These are phyloP conservation scores for Corallochytrium limacisporum DNA, from an alignment of 78 protist species.

Conservation along the genomic window DNA sequence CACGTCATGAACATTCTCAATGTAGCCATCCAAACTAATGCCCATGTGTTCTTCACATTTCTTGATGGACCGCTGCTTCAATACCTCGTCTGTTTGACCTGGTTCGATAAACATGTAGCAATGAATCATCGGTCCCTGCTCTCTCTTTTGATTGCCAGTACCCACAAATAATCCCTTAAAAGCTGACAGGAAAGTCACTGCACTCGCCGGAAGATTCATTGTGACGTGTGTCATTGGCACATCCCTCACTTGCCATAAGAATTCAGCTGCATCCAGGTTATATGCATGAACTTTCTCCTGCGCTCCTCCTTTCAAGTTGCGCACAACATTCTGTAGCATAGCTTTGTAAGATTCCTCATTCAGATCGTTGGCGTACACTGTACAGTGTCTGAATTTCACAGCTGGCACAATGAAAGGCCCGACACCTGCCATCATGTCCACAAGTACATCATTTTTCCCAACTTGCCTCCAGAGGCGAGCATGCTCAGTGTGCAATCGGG, in stretches of 20 bases:
- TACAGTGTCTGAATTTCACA: no score
- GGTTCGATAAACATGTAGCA: background rate
- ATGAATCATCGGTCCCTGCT: background rate
- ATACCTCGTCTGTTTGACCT: background rate
- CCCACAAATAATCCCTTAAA: conserved; percentile 19
- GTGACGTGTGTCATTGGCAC: conserved; percentile 35
- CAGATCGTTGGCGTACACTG: conserved; percentile 90
- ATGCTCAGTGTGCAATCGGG: conserved; percentile 76
- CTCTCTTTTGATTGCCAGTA: no score
- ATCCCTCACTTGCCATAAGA: conserved; percentile 1
- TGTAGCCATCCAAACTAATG: background rate
- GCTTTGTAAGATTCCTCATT: conserved; percentile 59
- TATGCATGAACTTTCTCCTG: background rate
- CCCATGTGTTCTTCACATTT: background rate
- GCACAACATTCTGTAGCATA: conserved; percentile 37
- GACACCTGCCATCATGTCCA: conserved; percentile 85
- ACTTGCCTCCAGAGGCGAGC: conserved; percentile 37
- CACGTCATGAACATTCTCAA: conserved; percentile 36
- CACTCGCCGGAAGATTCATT: conserved; percentile 82
- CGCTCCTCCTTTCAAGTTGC: conserved; percentile 35
- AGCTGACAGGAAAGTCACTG: conserved; percentile 60
- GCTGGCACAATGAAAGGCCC: conserved; percentile 95
- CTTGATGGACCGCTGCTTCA: background rate
- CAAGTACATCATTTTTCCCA: conserved; percentile 9
- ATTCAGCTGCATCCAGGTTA: conserved; percentile 48